Percentiles rank a stretch among this genome's conserved stretches.
Evolutionary conservation across 2,329 filamentous ascomycete genomes (phyloP).

Genomic region (Sclerotiophoma versabilis): DNA sequence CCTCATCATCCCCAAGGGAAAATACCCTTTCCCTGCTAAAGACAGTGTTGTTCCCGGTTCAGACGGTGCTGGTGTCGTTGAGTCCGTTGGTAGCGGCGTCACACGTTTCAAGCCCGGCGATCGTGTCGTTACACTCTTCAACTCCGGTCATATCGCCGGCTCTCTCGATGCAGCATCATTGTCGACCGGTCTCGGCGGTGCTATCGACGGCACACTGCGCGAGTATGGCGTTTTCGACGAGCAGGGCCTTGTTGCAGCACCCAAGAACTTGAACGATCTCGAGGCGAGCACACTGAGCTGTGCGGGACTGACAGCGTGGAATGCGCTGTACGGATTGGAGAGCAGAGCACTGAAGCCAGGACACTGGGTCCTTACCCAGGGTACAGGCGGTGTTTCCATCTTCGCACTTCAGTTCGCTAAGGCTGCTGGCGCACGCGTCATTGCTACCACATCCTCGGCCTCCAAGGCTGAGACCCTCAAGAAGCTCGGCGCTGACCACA

Average conservation of each 20-base stretch:
- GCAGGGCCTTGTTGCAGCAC: slow-evolving; percentile 69
- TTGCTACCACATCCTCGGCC: slow-evolving; percentile 63
- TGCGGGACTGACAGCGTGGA: slow-evolving; percentile 58
- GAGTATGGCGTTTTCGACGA: slow-evolving; percentile 73
- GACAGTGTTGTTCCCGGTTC: slow-evolving; percentile 56
- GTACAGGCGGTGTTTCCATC: slow-evolving; percentile 73
- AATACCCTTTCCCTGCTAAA: slow-evolving; percentile 54
- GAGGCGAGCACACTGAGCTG: slow-evolving; percentile 59
- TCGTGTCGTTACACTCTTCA: slow-evolving; percentile 69
- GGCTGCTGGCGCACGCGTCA: slow-evolving; percentile 63
- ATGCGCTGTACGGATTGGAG: slow-evolving; percentile 60
- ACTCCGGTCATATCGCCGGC: slow-evolving; percentile 63
- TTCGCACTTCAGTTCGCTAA: slow-evolving; percentile 67
- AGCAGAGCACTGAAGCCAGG: slow-evolving; percentile 48
- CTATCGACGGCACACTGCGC: slow-evolving; percentile 71
- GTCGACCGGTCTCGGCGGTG: slow-evolving; percentile 70
- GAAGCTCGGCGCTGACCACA: slow-evolving; percentile 61
- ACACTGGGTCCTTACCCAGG: slow-evolving; percentile 68
- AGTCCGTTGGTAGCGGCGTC: slow-evolving; percentile 63
- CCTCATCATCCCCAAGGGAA: slow-evolving; percentile 56
- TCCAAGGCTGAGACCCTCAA: slow-evolving; percentile 60
- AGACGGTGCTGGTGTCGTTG: slow-evolving; percentile 61
- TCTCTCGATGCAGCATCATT: slow-evolving; percentile 50
- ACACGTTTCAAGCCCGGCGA: slow-evolving; percentile 65
- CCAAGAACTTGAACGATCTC: slow-evolving; percentile 60